Evolutionary conservation across 116 monocot genomes (phyloP).

Genomic region (Zostera marina): DNA sequence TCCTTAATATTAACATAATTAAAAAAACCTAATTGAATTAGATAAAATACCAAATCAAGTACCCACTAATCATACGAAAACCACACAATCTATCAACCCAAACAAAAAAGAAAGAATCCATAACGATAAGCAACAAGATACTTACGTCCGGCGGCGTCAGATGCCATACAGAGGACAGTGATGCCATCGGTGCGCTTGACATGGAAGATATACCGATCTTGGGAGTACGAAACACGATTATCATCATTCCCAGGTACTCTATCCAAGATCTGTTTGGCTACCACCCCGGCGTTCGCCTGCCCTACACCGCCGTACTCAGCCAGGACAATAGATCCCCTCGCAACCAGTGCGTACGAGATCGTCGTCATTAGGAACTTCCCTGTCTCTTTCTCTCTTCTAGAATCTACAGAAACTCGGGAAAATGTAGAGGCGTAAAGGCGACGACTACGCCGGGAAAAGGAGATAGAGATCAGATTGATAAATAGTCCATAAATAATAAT

Average conservation of each 20-base stretch:
- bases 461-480: neutral
- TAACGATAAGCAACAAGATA: neutral
- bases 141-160: slow-evolving; percentile 83
- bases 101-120: neutral
- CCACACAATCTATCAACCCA: neutral
- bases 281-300: slow-evolving; percentile 39
- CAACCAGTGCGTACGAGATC: slow-evolving; percentile 68
- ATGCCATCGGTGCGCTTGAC: slow-evolving; percentile 96
- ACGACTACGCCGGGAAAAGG: neutral
- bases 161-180: slow-evolving; percentile 95
- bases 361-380: slow-evolving; percentile 36
- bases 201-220: slow-evolving; percentile 87
- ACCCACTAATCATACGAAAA: neutral
- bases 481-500: too few relatives aligned
- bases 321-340: slow-evolving; percentile 70
- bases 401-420: neutral
- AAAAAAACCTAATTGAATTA: too few relatives aligned
- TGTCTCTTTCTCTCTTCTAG: neutral
- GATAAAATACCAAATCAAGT: neutral
- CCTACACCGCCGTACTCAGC: slow-evolving; percentile 42
- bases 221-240: slow-evolving; percentile 88
- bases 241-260: slow-evolving; percentile 63
- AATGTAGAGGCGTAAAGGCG: neutral
- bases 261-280: slow-evolving; percentile 79
- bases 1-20: too few relatives aligned